Evolutionary conservation across 441 rosid genomes (phyloP).

Genomic region (Gossypium gossypioides): DNA sequence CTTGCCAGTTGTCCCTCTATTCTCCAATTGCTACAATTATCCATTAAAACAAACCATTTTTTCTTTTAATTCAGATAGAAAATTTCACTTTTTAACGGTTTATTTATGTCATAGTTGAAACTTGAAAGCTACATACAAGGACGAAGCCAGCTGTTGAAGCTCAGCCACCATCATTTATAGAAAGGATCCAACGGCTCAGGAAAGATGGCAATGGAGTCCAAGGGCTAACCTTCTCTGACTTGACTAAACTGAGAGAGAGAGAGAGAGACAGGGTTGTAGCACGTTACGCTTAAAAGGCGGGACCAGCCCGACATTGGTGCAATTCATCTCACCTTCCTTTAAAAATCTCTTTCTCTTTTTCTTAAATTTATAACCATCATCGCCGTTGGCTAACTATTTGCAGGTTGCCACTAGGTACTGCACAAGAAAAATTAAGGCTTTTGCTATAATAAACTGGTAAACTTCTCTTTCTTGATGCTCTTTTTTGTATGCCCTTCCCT

Average conservation of each 20-base stretch:
- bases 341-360: background rate
- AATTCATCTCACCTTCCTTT: constrained; percentile 20
- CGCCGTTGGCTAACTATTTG: background rate
- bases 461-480: constrained; percentile 9
- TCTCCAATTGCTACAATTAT: background rate
- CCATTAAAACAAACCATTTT: background rate
- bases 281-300: constrained; percentile 19
- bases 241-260: background rate
- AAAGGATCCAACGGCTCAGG: constrained; percentile 27
- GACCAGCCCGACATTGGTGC: constrained; percentile 40
- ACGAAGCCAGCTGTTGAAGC: background rate
- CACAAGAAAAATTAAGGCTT: constrained; percentile 1
- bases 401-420: background rate
- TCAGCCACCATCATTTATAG: background rate
- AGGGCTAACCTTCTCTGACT: constrained; percentile 18
- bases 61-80: background rate
- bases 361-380: background rate
- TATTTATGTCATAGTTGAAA: background rate
- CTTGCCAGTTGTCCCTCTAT: background rate
- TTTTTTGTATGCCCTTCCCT: background rate
- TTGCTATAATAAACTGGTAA: background rate
- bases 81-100: background rate
- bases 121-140: background rate
- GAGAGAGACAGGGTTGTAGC: background rate
- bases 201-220: background rate